phyloP scores from a whole-genome alignment of 2,329 filamentous ascomycete species.

The Cordyceps farinosa region DNA sequence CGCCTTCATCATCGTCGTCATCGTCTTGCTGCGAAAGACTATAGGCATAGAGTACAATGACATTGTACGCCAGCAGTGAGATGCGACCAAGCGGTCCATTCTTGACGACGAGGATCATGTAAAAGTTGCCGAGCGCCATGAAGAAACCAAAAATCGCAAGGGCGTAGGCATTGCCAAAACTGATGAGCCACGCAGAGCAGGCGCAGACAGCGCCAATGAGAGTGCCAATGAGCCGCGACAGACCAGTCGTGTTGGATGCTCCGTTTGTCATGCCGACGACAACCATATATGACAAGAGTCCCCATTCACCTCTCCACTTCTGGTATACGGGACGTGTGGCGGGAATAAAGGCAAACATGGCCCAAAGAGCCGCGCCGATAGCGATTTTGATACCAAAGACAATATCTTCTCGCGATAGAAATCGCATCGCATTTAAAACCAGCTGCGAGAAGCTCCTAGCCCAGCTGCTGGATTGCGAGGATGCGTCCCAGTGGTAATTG shows the following conservation, averaged over 20 bases:
- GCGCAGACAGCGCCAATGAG: constrained; percentile 74
- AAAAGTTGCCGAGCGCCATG: constrained; percentile 79
- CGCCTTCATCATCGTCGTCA: constrained; percentile 83
- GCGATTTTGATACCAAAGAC: constrained; percentile 90
- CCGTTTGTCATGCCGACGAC: constrained; percentile 98
- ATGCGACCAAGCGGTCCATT: constrained; percentile 91
- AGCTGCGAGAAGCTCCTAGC: constrained; percentile 44
- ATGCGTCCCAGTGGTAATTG: constrained; percentile 54
- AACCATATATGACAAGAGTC: constrained; percentile 93
- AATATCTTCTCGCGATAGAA: constrained; percentile 54
- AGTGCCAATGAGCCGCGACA: constrained; percentile 82
- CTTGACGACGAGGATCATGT: constrained; percentile 78
- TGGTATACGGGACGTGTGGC: constrained; percentile 75
- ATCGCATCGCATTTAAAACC: constrained; percentile 44
- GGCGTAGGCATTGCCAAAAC: constrained; percentile 67
- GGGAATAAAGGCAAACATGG: constrained; percentile 80
- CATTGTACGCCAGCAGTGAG: constrained; percentile 92
- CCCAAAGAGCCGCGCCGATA: constrained; percentile 82
- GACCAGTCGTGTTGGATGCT: constrained; percentile 88
- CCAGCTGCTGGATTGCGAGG: constrained; percentile 43
- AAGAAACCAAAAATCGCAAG: constrained; percentile 81
- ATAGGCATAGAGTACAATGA: constrained; percentile 91
- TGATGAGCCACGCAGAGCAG: constrained; percentile 72
- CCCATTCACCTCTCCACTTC: constrained; percentile 95
- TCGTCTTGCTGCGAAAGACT: constrained; percentile 77